Evolutionary conservation across 768 basidiomycete species (phyloP).

Genomic region (Crucibulum laeve): DNA sequence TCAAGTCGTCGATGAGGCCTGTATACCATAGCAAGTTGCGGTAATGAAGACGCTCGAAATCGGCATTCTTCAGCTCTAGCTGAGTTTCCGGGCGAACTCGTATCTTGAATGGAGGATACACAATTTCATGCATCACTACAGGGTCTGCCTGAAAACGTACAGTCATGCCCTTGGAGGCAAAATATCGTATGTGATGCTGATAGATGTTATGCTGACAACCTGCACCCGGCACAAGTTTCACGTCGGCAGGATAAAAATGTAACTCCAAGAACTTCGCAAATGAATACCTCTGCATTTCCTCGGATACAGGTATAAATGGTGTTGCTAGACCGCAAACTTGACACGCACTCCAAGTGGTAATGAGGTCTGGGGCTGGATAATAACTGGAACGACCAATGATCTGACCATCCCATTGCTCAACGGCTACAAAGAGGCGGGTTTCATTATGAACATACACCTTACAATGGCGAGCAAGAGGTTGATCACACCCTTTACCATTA

Average conservation of each 20-base stretch:
- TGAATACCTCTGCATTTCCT: slow-evolving; percentile 91
- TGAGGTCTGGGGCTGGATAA: slow-evolving; percentile 61
- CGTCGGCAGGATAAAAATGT: slow-evolving; percentile 90
- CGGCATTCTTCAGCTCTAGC: slow-evolving; percentile 87
- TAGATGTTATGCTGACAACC: slow-evolving; percentile 95
- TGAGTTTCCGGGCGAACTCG: slow-evolving; percentile 84
- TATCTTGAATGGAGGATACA: slow-evolving; percentile 85
- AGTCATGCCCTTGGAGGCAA: slow-evolving; percentile 78
- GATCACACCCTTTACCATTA: slow-evolving; percentile 78
- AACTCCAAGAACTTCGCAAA: slow-evolving; percentile 96
- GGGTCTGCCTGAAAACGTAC: slow-evolving; percentile 86
- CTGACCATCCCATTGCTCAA: slow-evolving; percentile 85
- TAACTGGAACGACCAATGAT: slow-evolving; percentile 54
- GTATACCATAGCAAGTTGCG: slow-evolving; percentile 75
- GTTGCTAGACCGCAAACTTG: slow-evolving; percentile 73
- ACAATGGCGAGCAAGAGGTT: slow-evolving; percentile 79
- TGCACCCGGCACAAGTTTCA: slow-evolving; percentile 80
- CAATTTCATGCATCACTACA: slow-evolving; percentile 77
- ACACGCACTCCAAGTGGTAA: slow-evolving; percentile 92
- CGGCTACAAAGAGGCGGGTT: slow-evolving; percentile 74
- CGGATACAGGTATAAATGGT: slow-evolving; percentile 84
- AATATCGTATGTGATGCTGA: slow-evolving; percentile 88
- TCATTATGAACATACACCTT: slow-evolving; percentile 90
- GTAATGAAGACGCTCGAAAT: slow-evolving; percentile 72
- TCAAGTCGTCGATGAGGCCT: slow-evolving; percentile 70